Evolutionary conservation across 1,139 yeast genomes (phyloP).

Genomic region (Kodamaea derodonti): DNA sequence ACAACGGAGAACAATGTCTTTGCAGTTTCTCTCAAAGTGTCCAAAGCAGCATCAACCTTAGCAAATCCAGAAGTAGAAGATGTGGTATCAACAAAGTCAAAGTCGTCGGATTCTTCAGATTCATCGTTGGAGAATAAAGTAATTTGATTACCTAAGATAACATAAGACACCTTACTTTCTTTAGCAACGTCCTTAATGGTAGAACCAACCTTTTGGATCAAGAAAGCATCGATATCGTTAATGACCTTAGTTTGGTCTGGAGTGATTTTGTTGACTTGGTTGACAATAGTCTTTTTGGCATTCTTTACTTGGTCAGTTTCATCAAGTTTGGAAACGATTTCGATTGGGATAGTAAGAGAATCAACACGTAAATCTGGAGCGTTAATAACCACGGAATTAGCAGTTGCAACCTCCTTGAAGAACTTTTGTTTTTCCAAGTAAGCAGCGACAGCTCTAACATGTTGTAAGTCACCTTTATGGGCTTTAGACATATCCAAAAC

Average conservation of each 20-base stretch:
- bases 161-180: slow-evolving; percentile 48
- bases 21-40: slow-evolving; percentile 58
- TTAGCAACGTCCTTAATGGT: slow-evolving; percentile 44
- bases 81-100: slow-evolving; percentile 29
- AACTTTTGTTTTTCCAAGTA: slow-evolving; percentile 54
- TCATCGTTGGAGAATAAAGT: slow-evolving; percentile 33
- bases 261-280: slow-evolving; percentile 65
- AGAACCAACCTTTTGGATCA: slow-evolving; percentile 50
- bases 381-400: slow-evolving; percentile 50
- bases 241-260: slow-evolving; percentile 62
- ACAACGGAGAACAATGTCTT: slow-evolving; percentile 48
- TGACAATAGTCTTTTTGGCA: slow-evolving; percentile 65
- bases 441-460: slow-evolving; percentile 70
- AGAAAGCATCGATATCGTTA: slow-evolving; percentile 67
- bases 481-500: slow-evolving; percentile 80
- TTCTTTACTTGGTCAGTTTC: slow-evolving; percentile 32
- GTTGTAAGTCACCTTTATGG: slow-evolving; percentile 73
- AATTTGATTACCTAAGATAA: slow-evolving; percentile 47
- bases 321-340: slow-evolving; percentile 32
- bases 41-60: slow-evolving; percentile 47
- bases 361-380: slow-evolving; percentile 39
- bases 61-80: slow-evolving; percentile 33
- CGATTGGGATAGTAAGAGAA: slow-evolving; percentile 35
- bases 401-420: slow-evolving; percentile 43
- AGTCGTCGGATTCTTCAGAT: slow-evolving; percentile 26